These are phyloP conservation scores for Porcisia deanei DNA, from an alignment of 208 protist species.

Conservation along the genomic window DNA sequence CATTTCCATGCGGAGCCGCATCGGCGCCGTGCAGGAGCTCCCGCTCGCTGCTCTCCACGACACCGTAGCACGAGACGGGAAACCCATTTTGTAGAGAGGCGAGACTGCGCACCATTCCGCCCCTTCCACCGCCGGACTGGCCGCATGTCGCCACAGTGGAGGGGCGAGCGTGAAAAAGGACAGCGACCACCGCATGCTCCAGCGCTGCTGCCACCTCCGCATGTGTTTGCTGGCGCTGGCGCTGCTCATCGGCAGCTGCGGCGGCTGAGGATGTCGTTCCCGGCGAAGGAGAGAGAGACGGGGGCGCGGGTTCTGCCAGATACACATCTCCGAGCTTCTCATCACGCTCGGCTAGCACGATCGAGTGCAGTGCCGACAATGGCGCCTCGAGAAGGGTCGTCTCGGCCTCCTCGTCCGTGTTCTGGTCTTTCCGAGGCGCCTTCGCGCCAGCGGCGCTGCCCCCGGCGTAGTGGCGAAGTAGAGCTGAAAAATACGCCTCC, in stretches of 20 bases:
- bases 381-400: slow-evolving; percentile 30
- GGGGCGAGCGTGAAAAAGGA: slow-evolving; percentile 43
- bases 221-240: slow-evolving; percentile 15
- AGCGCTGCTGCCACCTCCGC: slow-evolving; percentile 58
- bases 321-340: slow-evolving; percentile 30
- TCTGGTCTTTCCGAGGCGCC: neutral
- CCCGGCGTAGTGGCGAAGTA: slow-evolving; percentile 51
- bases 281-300: neutral
- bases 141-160: neutral
- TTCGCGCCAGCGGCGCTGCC: slow-evolving; percentile 7
- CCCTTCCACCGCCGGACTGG: neutral
- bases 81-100: slow-evolving; percentile 52
- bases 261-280: neutral
- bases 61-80: slow-evolving; percentile 71
- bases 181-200: slow-evolving; percentile 73
- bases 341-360: slow-evolving; percentile 39
- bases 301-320: neutral
- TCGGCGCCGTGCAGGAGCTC: slow-evolving; percentile 35
- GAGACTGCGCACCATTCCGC: slow-evolving; percentile 37
- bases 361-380: slow-evolving; percentile 21
- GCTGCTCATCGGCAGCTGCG: neutral
- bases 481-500: slow-evolving; percentile 57
- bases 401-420: slow-evolving; percentile 4
- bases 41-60: slow-evolving; percentile 74
- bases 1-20: neutral